Conservation (phyloP, 2,329 filamentous ascomycete genomes). For the Scedosporium dehoogii region DNA sequence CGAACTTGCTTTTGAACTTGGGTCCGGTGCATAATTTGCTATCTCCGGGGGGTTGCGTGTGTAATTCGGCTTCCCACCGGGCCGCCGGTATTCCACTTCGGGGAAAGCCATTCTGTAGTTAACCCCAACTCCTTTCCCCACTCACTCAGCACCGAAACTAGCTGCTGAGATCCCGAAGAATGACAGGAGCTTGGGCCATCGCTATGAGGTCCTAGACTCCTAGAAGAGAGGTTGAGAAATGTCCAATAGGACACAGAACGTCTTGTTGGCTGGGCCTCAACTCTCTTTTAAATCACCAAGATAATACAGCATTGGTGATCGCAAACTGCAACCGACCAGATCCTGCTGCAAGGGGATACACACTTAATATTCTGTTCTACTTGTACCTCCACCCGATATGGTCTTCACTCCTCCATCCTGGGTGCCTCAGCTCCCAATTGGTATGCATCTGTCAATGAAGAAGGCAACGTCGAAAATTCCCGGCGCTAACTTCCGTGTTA, state of each 20-base stretch:
- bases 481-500: conserved; percentile 6
- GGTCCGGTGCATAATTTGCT: no score
- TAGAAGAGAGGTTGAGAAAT: neutral
- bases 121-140: no score
- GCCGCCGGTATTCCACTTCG: no score
- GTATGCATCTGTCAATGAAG: conserved; percentile 22
- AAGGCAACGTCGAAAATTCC: neutral
- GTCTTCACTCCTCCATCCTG: conserved; percentile 47
- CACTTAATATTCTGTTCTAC: neutral
- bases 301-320: neutral
- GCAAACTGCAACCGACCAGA: neutral
- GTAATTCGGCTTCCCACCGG: no score
- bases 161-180: neutral
- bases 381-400: conserved; percentile 21
- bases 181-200: neutral
- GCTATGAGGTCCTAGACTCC: neutral
- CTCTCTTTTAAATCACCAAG: neutral
- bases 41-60: no score
- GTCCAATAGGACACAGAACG: neutral
- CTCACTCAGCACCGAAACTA: neutral
- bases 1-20: no score
- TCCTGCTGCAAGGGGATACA: neutral
- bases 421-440: conserved; percentile 12
- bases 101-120: no score
- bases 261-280: neutral